Base-by-base conservation (phyloP, 169 alveolate genomes). In the Cryptosporidium parvum region DNA sequence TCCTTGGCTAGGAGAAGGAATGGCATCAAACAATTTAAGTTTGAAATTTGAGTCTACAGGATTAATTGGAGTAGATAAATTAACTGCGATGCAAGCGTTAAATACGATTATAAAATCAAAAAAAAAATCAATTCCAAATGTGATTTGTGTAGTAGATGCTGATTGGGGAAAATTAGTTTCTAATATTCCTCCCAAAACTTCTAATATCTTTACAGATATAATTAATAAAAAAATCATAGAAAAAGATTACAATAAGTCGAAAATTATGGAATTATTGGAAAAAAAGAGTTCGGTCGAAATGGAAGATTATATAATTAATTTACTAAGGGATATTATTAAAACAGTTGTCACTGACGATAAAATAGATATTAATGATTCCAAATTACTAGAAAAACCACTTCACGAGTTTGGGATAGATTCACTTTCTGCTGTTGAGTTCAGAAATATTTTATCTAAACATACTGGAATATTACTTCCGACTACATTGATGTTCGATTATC, bases 391-490 rank as follows among this genome's bases (percentile, higher is more conserved):
- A 9, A 72, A 70, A 51, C 93, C 92, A 29, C 67, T 91, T 10
- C 59, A 52, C 29, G 85, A 86, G 39, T 68, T 92, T 35, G 95
- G 93, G 6, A 45, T 92, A 21, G 95, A 92, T 65, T 92, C 95
- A 8, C 59, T 92, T 33, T 91, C 93, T 14, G 91, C 95, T n/a
- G 91, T 92, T 35, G 95, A 92, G 52, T 89, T 92, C 44, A 71
- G 95, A 33, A 91, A 91, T 29, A 45, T 80, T 7, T 62, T 92
- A 58, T 86, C 86, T 35, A 91, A 86, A 37, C n/a, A 80, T 6
- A 89, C 91, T 18, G 91, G 75, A 33, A 80, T 91, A 45, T 84
- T 84, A 44, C 56, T 92, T 59, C 92, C 95, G 6, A 91, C 93
- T 7, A 72, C 95, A 33, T 35, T 86, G 45, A 85, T 92, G 51